phyloP scores from a whole-genome alignment of 176 grass and related monocot genomes.

The Bothriochloa decipiens region DNA sequence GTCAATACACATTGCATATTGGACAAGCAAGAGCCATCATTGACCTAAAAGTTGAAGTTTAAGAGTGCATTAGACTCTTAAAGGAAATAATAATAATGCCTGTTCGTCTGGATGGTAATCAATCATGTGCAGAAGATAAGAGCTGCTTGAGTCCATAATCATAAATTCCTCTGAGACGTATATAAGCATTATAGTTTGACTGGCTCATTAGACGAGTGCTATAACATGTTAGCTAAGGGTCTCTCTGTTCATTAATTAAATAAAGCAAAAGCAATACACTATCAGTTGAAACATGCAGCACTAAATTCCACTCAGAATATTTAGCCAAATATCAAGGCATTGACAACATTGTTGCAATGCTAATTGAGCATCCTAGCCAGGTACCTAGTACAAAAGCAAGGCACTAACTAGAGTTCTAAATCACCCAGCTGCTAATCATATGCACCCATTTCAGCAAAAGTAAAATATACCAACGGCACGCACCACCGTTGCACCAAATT shows the following conservation, averaged over 20 bases:
- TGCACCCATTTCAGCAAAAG: slow-evolving; percentile 13
- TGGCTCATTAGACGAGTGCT: neutral
- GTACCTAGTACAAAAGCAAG: neutral
- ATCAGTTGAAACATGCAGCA: neutral
- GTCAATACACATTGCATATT: slow-evolving; percentile 98
- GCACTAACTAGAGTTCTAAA: neutral
- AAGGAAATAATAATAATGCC: neutral
- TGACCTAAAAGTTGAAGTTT: slow-evolving; percentile 66
- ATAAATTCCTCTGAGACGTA: neutral
- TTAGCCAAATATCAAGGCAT: neutral
- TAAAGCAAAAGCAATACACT: neutral
- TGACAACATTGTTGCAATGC: slow-evolving; percentile 1
- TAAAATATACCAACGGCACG: neutral
- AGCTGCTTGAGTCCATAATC: neutral
- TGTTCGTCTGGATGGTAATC: neutral
- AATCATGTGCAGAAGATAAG: neutral
- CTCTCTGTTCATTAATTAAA: neutral
- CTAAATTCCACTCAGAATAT: neutral
- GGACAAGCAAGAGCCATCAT: slow-evolving; percentile 97
- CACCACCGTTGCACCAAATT: neutral
- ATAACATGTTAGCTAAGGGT: neutral
- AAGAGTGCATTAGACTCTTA: slow-evolving; percentile 2
- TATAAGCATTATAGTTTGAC: neutral
- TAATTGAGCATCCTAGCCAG: neutral
- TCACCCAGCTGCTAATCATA: neutral